Evolutionary conservation across 306 rosid genomes (phyloP), one percentile per base, ranked within the genome.

Genomic region (Oemleria cerasiformis): DNA sequence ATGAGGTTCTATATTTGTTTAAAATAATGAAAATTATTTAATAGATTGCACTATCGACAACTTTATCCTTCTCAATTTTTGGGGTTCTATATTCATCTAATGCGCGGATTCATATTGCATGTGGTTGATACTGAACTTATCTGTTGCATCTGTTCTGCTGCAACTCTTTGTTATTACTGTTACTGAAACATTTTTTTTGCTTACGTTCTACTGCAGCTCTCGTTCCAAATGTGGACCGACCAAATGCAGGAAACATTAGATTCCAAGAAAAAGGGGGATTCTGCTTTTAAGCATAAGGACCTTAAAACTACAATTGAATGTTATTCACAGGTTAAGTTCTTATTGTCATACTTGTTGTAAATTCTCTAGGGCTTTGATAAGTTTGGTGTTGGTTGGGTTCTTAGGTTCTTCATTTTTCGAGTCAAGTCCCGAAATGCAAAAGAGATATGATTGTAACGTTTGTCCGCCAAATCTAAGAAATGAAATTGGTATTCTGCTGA

Each of bases 181-280:
- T 45, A 63, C 72, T 80, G 13, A 76, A 53, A 58, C 16, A 7
- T 21, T 68, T 53, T 68, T 34, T 62, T 20, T 50, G 55, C 68
- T 63, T 48, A 49, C 76, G 47, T 58, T 77, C 5, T 63, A 20
- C 39, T 73, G 77, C 89, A 91, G 95, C 80, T 86, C 70, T 88
- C 95, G 1, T 91, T 91, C 78, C 95, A 91, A 69, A 88, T 91
- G 97, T 91, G 94, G 92, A 88, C 90, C 10, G 85, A 83, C 81
- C 89, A 85, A 77, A 91, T 91, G 92, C 97, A 88, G 81, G 97
- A 91, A 19, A 81, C 90, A 34, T 78, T 91, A 75, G 87, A 85
- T 78, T 84, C 87, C 40, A 91, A 85, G 90, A 86, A 86, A 81
- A 86, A 78, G 70, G 95, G 92, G 8, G 97, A 88, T 78, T 69